Evolutionary conservation across 805 yeast species (phyloP).

Genomic region (Myxozyma geophila): DNA sequence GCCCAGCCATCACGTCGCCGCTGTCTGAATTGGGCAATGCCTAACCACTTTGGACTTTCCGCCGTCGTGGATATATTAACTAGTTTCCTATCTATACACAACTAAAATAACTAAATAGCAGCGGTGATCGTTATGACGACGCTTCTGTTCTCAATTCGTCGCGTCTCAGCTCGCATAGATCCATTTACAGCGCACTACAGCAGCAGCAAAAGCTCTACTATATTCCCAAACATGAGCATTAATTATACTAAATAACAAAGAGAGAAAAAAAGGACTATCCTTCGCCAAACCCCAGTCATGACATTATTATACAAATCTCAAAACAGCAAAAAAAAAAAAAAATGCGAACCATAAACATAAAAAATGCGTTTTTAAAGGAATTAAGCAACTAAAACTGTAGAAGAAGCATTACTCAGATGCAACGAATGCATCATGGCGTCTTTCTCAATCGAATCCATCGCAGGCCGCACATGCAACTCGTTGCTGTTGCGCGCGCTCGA

Average conservation of each 20-base stretch:
- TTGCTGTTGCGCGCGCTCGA: slow-evolving; percentile 20
- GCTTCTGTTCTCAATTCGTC: too few species aligned
- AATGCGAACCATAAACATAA: not conserved
- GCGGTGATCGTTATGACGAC: too few species aligned
- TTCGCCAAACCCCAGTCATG: slow-evolving; percentile 20
- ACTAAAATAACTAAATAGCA: too few species aligned
- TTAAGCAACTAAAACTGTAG: slow-evolving; percentile 19
- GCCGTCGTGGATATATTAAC: too few species aligned
- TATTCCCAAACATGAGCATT: not conserved
- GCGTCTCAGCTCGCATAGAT: too few species aligned
- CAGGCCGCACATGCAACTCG: slow-evolving; percentile 5
- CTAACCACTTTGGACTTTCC: too few species aligned
- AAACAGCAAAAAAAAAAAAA: not conserved
- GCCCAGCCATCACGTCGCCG: too few species aligned
- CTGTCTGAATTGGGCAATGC: too few species aligned
- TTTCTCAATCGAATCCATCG: slow-evolving; percentile 6
- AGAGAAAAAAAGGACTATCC: not conserved
- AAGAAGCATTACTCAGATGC: slow-evolving; percentile 8
- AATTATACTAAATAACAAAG: not conserved
- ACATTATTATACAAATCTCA: not conserved
- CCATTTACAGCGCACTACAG: too few species aligned
- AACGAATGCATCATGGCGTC: slow-evolving; percentile 5
- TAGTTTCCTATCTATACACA: too few species aligned
- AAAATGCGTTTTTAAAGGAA: not conserved
- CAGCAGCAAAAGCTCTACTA: too few species aligned